Base-by-base conservation (phyloP, 2,329 filamentous ascomycete genomes). In the Ophiostoma himal-ulmi region DNA sequence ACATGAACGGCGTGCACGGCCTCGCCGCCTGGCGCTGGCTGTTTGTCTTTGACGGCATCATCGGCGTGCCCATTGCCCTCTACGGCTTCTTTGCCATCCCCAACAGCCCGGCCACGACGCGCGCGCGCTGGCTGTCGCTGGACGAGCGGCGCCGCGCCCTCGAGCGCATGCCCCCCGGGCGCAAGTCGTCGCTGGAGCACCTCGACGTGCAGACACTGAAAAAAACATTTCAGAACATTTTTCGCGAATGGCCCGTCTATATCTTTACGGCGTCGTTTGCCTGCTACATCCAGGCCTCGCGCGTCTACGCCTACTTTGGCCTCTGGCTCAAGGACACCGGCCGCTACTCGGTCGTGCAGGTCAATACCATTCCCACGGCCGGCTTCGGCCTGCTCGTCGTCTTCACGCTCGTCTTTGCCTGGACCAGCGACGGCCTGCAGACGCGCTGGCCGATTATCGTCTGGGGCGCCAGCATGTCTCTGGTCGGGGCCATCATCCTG, bases 361-460 rank as follows among this genome's bases (percentile, higher is more conserved):
- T 86, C 69, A 83, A 83, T 62, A 81, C 78, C 48, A 81, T 82
- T 54, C 81, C 81, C 0, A 82, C 81, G 0, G 77, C 77, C 1
- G 79, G 72, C 39, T 73, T 69, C 34, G 72, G 71, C 37, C 37
- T 73, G 8, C 70, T 68, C 30, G 68, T 85, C 0, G 77, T 84
- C 20, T 80, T 80, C 3, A 85, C 84, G 0, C 76, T 86, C 1
- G 74, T 80, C 7, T 85, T 83, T 71, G 84, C 84, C 8, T 86
- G 83, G 84, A 80, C 79, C 17, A 85, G 82, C 8, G 84, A 86
- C 74, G 79, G 80, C 0, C 73, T 84, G 17, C 77, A 84, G 7
- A 79, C 76, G 2, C 79, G 84, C 20, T 85, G 83, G 83, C 84
- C 83, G 3, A 79, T 82, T 0, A 83, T 86, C 54, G 75, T 85